phyloP scores from a whole-genome alignment of 2,329 filamentous ascomycete genomes.

The Zymoseptoria ardabiliae region DNA sequence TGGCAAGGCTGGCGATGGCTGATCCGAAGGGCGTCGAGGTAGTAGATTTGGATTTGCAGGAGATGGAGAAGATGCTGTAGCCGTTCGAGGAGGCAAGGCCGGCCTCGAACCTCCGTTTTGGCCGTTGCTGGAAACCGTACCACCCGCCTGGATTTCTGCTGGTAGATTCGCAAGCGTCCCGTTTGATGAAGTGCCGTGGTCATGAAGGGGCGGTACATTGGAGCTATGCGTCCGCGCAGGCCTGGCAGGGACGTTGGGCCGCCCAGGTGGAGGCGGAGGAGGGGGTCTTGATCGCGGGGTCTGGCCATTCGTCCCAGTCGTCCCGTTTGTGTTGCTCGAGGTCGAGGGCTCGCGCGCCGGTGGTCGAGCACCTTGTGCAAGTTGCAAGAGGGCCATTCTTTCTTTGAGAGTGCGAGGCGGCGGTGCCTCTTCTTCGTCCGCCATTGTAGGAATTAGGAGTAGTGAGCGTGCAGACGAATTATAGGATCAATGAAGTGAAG shows the following conservation, averaged over 20 bases:
- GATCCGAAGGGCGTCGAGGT: constrained; percentile 31
- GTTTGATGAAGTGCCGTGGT: constrained; percentile 29
- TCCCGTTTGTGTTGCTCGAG: constrained; percentile 15
- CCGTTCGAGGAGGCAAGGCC: constrained; percentile 40
- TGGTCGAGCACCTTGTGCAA: constrained; percentile 36
- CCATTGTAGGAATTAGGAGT: constrained; percentile 12
- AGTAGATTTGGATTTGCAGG: constrained; percentile 44
- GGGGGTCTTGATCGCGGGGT: constrained; percentile 22
- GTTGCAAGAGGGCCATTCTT: constrained; percentile 43
- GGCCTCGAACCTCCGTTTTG: constrained; percentile 28
- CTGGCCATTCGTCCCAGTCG: constrained; percentile 17
- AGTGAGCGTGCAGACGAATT: background rate
- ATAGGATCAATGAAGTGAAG: background rate
- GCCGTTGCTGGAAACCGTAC: constrained; percentile 11
- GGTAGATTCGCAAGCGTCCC: constrained; percentile 35
- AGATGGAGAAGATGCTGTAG: constrained; percentile 28
- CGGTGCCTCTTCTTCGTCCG: constrained; percentile 17
- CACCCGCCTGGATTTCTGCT: constrained; percentile 13
- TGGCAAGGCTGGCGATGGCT: constrained; percentile 35
- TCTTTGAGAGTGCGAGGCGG: constrained; percentile 34
- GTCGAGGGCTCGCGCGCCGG: constrained; percentile 27
- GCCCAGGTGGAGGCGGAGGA: constrained; percentile 31
- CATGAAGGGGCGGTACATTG: constrained; percentile 35
- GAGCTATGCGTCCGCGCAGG: constrained; percentile 26
- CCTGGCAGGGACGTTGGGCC: constrained; percentile 25